These are phyloP conservation scores for Metschnikowia proteae DNA, from an alignment of 805 yeast genomes.

Conservation along the genomic window DNA sequence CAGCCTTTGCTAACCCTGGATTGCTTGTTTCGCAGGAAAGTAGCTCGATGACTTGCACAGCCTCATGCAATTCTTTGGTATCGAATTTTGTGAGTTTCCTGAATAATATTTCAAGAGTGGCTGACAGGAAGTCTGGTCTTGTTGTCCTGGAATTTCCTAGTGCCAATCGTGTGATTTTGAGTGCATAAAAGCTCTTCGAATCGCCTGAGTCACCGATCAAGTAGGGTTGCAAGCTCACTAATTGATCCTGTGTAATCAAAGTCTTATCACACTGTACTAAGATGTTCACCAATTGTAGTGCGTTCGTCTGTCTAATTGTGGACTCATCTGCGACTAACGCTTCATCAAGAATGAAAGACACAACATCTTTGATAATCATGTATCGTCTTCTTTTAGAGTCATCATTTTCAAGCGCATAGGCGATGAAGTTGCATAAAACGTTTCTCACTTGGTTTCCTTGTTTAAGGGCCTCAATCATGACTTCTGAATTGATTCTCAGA, in stretches of 20 bases:
- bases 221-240: conserved; percentile 62
- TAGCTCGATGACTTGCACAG: conserved; percentile 65
- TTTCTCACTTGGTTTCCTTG: conserved; percentile 25
- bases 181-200: conserved; percentile 43
- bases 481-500: neutral
- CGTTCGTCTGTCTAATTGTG: neutral
- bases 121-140: conserved; percentile 47
- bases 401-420: neutral
- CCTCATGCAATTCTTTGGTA: conserved; percentile 62
- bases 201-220: conserved; percentile 47
- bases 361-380: neutral
- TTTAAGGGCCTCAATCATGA: neutral
- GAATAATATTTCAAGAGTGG: conserved; percentile 51
- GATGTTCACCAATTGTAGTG: conserved; percentile 50
- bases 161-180: conserved; percentile 51
- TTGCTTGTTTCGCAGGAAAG: conserved; percentile 47
- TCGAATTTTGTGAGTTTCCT: conserved; percentile 57
- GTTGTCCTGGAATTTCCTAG: conserved; percentile 44
- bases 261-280: conserved; percentile 51
- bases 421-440: conserved; percentile 4
- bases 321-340: conserved; percentile 5
- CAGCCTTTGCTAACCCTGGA: conserved; percentile 53
- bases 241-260: conserved; percentile 62
- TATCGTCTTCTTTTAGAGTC: neutral
- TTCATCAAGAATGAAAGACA: conserved; percentile 5